Percentiles rank a stretch among this genome's conserved stretches.
These are phyloP conservation scores for Citrus maxima DNA, from an alignment of 345 rosid genomes.

Conservation along the genomic window DNA sequence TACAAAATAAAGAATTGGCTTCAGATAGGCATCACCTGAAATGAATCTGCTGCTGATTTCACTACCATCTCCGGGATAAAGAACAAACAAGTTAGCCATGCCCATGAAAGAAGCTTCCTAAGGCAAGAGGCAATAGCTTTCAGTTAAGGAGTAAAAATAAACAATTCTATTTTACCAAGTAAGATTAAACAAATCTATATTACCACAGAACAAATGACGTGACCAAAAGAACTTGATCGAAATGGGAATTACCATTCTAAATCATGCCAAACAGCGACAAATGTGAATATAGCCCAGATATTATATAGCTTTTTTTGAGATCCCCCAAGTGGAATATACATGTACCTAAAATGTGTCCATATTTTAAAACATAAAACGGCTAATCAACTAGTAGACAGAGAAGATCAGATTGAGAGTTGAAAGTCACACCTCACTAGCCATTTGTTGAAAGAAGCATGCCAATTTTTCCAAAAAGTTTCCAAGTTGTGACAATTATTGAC, in stretches of 20 bases:
- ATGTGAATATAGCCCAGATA: slow-evolving; percentile 89
- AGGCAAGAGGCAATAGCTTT: slow-evolving; percentile 28
- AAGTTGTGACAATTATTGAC: slow-evolving; percentile 83
- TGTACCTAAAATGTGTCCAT: slow-evolving; percentile 50
- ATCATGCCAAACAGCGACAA: slow-evolving; percentile 97
- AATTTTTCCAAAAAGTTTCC: slow-evolving; percentile 94
- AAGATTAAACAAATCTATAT: background rate
- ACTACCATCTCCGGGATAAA: slow-evolving; percentile 86
- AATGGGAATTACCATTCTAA: slow-evolving; percentile 72
- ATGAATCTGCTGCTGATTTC: slow-evolving; percentile 66
- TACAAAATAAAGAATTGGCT: background rate
- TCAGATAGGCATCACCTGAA: slow-evolving; percentile 44
- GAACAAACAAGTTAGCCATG: slow-evolving; percentile 95
- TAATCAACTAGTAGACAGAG: background rate
- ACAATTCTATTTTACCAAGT: background rate
- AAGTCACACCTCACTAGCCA: slow-evolving; percentile 88
- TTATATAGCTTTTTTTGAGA: slow-evolving; percentile 76
- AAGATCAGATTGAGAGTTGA: slow-evolving; percentile 18
- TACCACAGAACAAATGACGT: background rate
- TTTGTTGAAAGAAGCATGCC: slow-evolving; percentile 98
- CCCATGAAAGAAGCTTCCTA: slow-evolving; percentile 99
- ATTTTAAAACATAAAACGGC: slow-evolving; percentile 1
- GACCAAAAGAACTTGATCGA: background rate
- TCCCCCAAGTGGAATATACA: slow-evolving; percentile 97
- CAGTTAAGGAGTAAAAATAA: slow-evolving; percentile 14